Evolutionary conservation across 2,329 filamentous ascomycete genomes (phyloP), one percentile per base, ranked within the genome.

Genomic region (Penicillium decumbens): DNA sequence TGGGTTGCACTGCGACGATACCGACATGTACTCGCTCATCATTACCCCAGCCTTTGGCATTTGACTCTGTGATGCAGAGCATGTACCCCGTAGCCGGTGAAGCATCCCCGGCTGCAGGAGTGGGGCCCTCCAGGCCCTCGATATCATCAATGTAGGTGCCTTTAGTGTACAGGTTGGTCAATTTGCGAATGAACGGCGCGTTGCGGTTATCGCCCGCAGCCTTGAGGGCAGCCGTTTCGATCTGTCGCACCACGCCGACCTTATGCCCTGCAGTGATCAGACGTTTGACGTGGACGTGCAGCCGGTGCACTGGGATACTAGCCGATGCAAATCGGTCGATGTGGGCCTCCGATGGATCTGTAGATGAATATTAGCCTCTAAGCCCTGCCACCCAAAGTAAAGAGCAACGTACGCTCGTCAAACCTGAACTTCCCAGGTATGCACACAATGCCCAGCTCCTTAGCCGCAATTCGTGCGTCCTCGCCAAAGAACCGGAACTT

Each of bases 401-500:
- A 38, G 27, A 40, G n/a, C 5, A 30, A 74, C 80, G 63, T 72
- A 84, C 81, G 89, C 66, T 97, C 92, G 65, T 98, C 92, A 64
- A 91, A 98, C 64, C 92, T 81, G 69, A 92, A 83, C 65, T 96
- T 97, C 30, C 93, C 93, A 0, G 93, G 92, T 60, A 98, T 96
- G 68, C 93, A 98, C 33, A 98, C 87, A 59, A 98, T 96, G 51
- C 89, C 88, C 42, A 98, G 77, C 67, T 92, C 89, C 68, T 92
- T 95, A 10, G 91, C 88, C 4, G 92, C 93, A 46, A 83, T 81
- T 45, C 90, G 82, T 7, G 93, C 93, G 74, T 98, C 93, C 63
- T 97, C 92, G 9, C 93, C 93, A 65, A 95, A 95, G 74, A 98
- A 95, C 29, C 88, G 85, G 72, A 95, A 98, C 68, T 98, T 98